phyloP scores from a whole-genome alignment of 2,329 filamentous ascomycete species.

The Diaporthe citri region DNA sequence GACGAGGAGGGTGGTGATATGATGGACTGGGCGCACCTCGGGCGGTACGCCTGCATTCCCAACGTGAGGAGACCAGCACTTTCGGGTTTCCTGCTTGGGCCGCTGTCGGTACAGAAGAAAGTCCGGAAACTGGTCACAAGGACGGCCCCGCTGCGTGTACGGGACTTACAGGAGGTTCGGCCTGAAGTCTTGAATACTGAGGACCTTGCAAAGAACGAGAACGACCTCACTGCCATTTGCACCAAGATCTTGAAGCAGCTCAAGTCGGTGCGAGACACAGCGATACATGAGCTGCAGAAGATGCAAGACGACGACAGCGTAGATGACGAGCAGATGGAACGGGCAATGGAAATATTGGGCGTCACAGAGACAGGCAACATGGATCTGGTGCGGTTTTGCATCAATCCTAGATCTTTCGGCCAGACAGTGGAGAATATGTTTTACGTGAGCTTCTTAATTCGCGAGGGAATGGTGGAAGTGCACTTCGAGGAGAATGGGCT shows the following conservation, averaged over 20 bases:
- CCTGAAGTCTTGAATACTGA: conserved; percentile 82
- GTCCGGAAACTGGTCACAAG: conserved; percentile 78
- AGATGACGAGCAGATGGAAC: conserved; percentile 59
- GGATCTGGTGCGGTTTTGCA: conserved; percentile 85
- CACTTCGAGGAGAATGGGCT: conserved; percentile 78
- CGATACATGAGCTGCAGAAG: conserved; percentile 60
- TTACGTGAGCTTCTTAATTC: conserved; percentile 93
- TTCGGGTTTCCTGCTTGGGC: conserved; percentile 87
- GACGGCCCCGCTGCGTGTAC: conserved; percentile 76
- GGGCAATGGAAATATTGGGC: conserved; percentile 74
- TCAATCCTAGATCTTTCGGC: conserved; percentile 91
- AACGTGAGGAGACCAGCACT: conserved; percentile 80
- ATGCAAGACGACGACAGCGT: conserved; percentile 59
- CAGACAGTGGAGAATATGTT: conserved; percentile 98
- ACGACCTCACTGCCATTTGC: conserved; percentile 84
- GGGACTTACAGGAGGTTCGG: conserved; percentile 76
- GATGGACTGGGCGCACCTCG: conserved; percentile 88
- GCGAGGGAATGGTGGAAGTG: conserved; percentile 85
- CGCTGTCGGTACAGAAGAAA: conserved; percentile 90
- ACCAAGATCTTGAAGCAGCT: conserved; percentile 78
- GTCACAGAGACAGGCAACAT: conserved; percentile 79
- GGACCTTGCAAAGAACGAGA: conserved; percentile 81
- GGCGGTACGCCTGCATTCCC: conserved; percentile 80
- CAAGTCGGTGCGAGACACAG: conserved; percentile 58
- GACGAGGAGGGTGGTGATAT: conserved; percentile 80